These are phyloP conservation scores for Trichoderma endophyticum DNA, from an alignment of 2,329 filamentous ascomycete species.

Conservation along the genomic window DNA sequence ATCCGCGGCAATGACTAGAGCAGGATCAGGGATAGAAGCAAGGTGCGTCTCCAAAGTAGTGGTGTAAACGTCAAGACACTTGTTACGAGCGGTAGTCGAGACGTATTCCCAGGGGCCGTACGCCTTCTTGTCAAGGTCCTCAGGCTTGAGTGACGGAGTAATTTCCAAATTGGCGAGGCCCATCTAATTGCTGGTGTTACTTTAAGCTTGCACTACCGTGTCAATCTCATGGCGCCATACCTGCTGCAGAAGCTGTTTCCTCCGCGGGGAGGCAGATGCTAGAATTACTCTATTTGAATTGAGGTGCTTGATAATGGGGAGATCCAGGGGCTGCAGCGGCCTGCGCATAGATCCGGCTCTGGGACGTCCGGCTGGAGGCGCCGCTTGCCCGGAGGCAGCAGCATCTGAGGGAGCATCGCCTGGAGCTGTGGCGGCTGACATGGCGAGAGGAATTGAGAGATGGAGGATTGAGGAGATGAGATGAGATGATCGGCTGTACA, in stretches of 20 bases:
- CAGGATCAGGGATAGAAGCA: slow-evolving; percentile 61
- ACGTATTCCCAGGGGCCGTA: slow-evolving; percentile 89
- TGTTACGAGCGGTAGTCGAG: slow-evolving; percentile 76
- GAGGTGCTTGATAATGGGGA: slow-evolving; percentile 76
- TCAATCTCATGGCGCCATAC: slow-evolving; percentile 37
- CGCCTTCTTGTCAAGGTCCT: slow-evolving; percentile 74
- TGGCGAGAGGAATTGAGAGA: slow-evolving; percentile 18
- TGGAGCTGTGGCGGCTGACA: slow-evolving; percentile 30
- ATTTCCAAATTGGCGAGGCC: slow-evolving; percentile 81
- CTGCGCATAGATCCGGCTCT: slow-evolving; percentile 38
- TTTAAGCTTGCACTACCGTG: not conserved
- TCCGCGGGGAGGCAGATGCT: slow-evolving; percentile 82
- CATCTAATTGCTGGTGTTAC: slow-evolving; percentile 48
- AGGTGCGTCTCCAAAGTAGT: slow-evolving; percentile 42
- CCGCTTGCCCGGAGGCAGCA: slow-evolving; percentile 38
- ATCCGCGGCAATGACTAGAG: slow-evolving; percentile 84
- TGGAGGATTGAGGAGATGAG: not conserved
- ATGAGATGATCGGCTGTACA: not conserved
- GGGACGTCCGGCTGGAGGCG: slow-evolving; percentile 25
- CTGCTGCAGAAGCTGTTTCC: slow-evolving; percentile 75
- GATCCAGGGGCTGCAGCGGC: slow-evolving; percentile 65
- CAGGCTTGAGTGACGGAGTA: slow-evolving; percentile 75
- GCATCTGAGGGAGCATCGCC: slow-evolving; percentile 48
- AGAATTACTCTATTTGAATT: slow-evolving; percentile 80
- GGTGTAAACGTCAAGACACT: slow-evolving; percentile 71